These are phyloP conservation scores for Manihot esculenta DNA, from an alignment of 441 rosid genomes.

Conservation along the genomic window DNA sequence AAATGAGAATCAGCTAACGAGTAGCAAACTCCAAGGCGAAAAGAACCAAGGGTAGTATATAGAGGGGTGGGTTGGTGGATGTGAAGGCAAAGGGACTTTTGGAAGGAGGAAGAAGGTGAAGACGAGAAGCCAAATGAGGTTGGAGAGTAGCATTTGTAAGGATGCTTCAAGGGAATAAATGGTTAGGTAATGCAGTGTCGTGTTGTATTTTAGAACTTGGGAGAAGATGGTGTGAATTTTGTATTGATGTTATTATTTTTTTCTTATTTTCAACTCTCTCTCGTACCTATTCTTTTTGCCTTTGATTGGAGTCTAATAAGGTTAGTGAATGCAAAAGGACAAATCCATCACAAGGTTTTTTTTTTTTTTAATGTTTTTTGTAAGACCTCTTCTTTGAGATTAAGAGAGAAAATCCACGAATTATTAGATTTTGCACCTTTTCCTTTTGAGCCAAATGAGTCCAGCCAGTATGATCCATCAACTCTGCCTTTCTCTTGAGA, in stretches of 20 bases:
- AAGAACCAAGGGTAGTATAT: conserved; percentile 28
- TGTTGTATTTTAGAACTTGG: conserved; percentile 25
- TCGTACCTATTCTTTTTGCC: conserved; percentile 25
- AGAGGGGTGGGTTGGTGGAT: conserved; percentile 44
- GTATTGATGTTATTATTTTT: conserved; percentile 23
- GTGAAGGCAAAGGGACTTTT: conserved; percentile 48
- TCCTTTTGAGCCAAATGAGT: conserved; percentile 12
- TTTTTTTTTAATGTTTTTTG: conserved; percentile 18
- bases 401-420: conserved; percentile 8
- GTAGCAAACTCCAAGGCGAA: conserved; percentile 44
- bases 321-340: conserved; percentile 28
- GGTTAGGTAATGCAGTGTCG: conserved; percentile 37
- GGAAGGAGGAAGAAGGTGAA: conserved; percentile 24
- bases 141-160: conserved; percentile 45
- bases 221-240: conserved; percentile 30
- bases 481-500: conserved; percentile 8
- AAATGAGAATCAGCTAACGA: conserved; percentile 31
- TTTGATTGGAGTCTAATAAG: conserved; percentile 18
- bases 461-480: conserved; percentile 17
- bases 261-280: conserved; percentile 26
- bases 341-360: conserved; percentile 18
- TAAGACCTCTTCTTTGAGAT: neutral
- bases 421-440: neutral
- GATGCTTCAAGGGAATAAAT: conserved; percentile 29
- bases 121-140: conserved; percentile 34